phyloP scores from a whole-genome alignment of 129 eudicot genomes.

The Artemisia annua region DNA sequence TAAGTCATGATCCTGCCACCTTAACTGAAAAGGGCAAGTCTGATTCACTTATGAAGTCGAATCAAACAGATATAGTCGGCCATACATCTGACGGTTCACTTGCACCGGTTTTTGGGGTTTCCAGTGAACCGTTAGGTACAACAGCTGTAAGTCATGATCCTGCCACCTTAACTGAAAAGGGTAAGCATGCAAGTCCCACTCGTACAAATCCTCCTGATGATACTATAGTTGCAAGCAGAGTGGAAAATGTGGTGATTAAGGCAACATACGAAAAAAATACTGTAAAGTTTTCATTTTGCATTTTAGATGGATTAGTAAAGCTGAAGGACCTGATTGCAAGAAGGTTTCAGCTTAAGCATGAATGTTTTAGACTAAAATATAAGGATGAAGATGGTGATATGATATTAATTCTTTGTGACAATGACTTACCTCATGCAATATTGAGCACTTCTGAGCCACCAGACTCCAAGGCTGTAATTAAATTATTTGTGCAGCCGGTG shows the following conservation, averaged over 20 bases:
- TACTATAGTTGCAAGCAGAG: neutral
- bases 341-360: too few species aligned
- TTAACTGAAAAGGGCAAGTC: neutral
- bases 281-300: too few species aligned
- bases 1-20: neutral
- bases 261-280: neutral
- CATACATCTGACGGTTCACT: neutral
- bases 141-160: neutral
- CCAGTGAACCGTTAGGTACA: neutral
- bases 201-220: neutral
- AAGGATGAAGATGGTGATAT: too few species aligned
- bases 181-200: neutral
- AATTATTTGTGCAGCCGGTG: too few species aligned
- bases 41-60: too few species aligned
- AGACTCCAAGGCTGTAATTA: too few species aligned
- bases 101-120: neutral
- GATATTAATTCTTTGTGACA: too few species aligned
- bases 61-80: neutral
- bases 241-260: neutral
- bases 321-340: too few species aligned
- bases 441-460: too few species aligned
- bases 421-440: too few species aligned
- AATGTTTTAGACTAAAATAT: too few species aligned
- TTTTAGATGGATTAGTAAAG: too few species aligned
- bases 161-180: neutral